Conservation (phyloP, 2,329 filamentous ascomycete genomes). For the Plenodomus tracheiphilus region DNA sequence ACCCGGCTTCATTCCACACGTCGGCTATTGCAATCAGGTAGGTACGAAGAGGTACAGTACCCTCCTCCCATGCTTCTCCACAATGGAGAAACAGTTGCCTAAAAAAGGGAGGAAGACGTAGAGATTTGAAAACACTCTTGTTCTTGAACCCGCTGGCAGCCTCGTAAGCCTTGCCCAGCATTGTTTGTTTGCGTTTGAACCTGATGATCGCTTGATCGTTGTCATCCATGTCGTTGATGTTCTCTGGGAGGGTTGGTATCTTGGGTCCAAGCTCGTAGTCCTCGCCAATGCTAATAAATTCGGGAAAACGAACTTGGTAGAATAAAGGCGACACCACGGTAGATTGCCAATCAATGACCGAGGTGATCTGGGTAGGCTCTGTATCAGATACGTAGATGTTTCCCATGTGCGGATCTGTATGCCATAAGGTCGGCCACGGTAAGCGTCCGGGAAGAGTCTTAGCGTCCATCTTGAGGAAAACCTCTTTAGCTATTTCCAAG, state of each 20-base stretch:
- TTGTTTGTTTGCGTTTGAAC: slow-evolving; percentile 8
- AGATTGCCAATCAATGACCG: slow-evolving; percentile 49
- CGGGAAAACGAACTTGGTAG: slow-evolving; percentile 33
- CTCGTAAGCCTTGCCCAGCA: slow-evolving; percentile 37
- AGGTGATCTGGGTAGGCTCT: slow-evolving; percentile 42
- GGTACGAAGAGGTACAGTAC: slow-evolving; percentile 34
- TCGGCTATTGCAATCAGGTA: slow-evolving; percentile 39
- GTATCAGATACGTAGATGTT: slow-evolving; percentile 48
- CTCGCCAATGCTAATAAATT: slow-evolving; percentile 16
- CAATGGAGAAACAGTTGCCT: slow-evolving; percentile 38
- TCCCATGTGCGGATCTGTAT: slow-evolving; percentile 46
- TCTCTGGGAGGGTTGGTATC: slow-evolving; percentile 26
- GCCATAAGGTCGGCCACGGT: slow-evolving; percentile 38
- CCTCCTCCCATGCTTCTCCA: slow-evolving; percentile 31
- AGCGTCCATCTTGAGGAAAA: slow-evolving; percentile 33
- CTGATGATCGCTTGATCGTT: slow-evolving; percentile 8
- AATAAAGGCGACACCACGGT: slow-evolving; percentile 45
- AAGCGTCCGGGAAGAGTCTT: slow-evolving; percentile 29
- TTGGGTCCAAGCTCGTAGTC: slow-evolving; percentile 35
- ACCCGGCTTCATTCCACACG: slow-evolving; percentile 29
- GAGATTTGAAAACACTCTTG: slow-evolving; percentile 17
- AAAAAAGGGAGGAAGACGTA: slow-evolving; percentile 30
- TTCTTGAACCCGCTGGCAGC: slow-evolving; percentile 24
- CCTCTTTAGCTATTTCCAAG: slow-evolving; percentile 27
- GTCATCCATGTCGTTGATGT: slow-evolving; percentile 6